phyloP scores from a whole-genome alignment of 805 yeast species.

The Candida coleopterorum region DNA sequence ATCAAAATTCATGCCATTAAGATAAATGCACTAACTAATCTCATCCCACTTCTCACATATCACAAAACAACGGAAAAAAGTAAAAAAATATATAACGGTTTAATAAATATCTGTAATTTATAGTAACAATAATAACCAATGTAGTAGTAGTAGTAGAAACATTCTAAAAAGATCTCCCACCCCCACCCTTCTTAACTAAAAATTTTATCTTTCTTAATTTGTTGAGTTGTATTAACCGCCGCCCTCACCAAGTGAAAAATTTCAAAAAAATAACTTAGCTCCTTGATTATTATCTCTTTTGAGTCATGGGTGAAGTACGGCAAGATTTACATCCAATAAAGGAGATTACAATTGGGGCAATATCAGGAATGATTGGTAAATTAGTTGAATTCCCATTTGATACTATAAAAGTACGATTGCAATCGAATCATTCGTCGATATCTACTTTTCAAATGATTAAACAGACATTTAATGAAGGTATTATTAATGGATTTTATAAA shows the following conservation, averaged over 20 bases:
- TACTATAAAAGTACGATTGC: slow-evolving; percentile 83
- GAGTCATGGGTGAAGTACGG: slow-evolving; percentile 1
- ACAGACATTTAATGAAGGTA: slow-evolving; percentile 69
- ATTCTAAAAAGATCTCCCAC: no score
- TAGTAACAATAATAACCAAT: no score
- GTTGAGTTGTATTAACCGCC: slow-evolving; percentile 1
- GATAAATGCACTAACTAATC: slow-evolving; percentile 20
- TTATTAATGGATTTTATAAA: slow-evolving; percentile 65
- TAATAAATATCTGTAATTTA: slow-evolving; percentile 8
- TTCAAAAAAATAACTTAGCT: no score
- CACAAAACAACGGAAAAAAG: background rate
- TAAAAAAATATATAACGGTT: slow-evolving; percentile 5
- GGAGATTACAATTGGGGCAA: slow-evolving; percentile 47
- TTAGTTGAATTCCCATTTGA: slow-evolving; percentile 89
- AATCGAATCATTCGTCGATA: slow-evolving; percentile 46
- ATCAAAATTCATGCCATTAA: slow-evolving; percentile 71
- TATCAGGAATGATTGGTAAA: slow-evolving; percentile 82
- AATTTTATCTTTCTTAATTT: no score
- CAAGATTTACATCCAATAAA: slow-evolving; percentile 18
- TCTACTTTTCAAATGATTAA: slow-evolving; percentile 65
- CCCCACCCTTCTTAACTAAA: no score
- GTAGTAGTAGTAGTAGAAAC: no score
- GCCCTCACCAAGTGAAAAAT: slow-evolving; percentile 3
- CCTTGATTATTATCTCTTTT: no score
- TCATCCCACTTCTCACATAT: background rate